Percentiles rank a stretch among this genome's conserved stretches.
Conservation (phyloP, 2,329 filamentous ascomycete genomes). For the Calycina herbarum region DNA sequence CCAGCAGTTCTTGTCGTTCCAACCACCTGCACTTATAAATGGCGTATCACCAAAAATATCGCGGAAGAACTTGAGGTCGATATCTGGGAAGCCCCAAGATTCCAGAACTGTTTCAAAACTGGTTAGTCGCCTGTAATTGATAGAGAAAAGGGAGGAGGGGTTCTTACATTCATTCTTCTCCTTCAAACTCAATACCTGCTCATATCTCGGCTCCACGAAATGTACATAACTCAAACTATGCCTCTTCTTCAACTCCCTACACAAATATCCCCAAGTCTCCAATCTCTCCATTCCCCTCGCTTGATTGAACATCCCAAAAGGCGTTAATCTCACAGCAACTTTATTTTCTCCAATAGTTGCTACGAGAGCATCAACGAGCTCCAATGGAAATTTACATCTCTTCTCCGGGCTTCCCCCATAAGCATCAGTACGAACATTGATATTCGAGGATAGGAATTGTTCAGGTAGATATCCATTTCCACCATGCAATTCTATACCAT, state of each 20-base stretch:
- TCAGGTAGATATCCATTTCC: constrained; percentile 54
- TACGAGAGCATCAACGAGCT: constrained; percentile 51
- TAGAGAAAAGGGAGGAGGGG: neutral
- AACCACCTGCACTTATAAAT: constrained; percentile 57
- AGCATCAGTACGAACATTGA: constrained; percentile 54
- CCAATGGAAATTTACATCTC: constrained; percentile 51
- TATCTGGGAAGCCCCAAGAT: constrained; percentile 47
- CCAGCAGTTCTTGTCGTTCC: constrained; percentile 50
- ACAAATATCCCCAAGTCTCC: constrained; percentile 54
- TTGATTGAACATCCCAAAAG: constrained; percentile 57
- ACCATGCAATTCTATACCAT: constrained; percentile 47
- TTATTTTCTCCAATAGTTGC: constrained; percentile 52
- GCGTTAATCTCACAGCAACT: constrained; percentile 58
- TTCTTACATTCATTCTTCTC: constrained; percentile 47
- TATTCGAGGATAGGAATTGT: constrained; percentile 55
- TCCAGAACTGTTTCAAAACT: constrained; percentile 39
- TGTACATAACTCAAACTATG: constrained; percentile 58
- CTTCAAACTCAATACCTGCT: constrained; percentile 50
- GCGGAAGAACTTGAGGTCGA: constrained; percentile 49
- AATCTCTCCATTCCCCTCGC: constrained; percentile 50
- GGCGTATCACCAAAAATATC: constrained; percentile 52
- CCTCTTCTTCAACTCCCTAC: constrained; percentile 47
- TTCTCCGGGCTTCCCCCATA: constrained; percentile 52
- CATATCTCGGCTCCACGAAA: constrained; percentile 55
- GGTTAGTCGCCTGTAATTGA: neutral